Evolutionary conservation across 306 rosid species (phyloP).

Genomic region (Hippophae tibetana): DNA sequence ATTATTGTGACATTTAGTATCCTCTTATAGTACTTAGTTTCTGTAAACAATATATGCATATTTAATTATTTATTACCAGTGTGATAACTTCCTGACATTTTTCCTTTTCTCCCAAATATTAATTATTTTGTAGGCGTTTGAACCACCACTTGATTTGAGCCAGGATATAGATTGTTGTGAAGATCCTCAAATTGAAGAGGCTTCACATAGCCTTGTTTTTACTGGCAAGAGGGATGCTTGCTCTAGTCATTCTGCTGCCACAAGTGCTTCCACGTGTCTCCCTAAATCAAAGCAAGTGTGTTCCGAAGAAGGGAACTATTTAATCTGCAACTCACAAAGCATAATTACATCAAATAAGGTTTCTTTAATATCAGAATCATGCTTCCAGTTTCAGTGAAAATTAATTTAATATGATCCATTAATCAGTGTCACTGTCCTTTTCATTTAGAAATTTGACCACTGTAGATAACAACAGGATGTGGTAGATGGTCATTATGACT

Average conservation of each 20-base stretch:
- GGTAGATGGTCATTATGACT: slow-evolving; percentile 25
- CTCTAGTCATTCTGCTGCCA: slow-evolving; percentile 35
- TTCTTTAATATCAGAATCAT: slow-evolving; percentile 19
- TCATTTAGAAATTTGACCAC: slow-evolving; percentile 61
- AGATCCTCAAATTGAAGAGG: slow-evolving; percentile 28
- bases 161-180: slow-evolving; percentile 47
- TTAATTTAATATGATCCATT: slow-evolving; percentile 6
- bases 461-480: slow-evolving; percentile 73
- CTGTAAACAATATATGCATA: neutral
- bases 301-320: slow-evolving; percentile 32
- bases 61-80: neutral
- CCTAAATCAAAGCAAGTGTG: slow-evolving; percentile 36
- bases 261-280: slow-evolving; percentile 32
- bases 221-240: slow-evolving; percentile 32
- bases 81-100: neutral
- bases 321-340: slow-evolving; percentile 24
- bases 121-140: slow-evolving; percentile 56
- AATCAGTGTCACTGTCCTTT: slow-evolving; percentile 26
- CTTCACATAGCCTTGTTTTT: slow-evolving; percentile 21
- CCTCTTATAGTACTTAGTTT: slow-evolving; percentile 10
- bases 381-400: slow-evolving; percentile 17
- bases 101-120: slow-evolving; percentile 5
- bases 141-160: slow-evolving; percentile 92
- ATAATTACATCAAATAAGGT: slow-evolving; percentile 35
- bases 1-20: neutral